Evolutionary conservation across 2,329 filamentous ascomycete genomes (phyloP).

Genomic region (Fusarium secorum): DNA sequence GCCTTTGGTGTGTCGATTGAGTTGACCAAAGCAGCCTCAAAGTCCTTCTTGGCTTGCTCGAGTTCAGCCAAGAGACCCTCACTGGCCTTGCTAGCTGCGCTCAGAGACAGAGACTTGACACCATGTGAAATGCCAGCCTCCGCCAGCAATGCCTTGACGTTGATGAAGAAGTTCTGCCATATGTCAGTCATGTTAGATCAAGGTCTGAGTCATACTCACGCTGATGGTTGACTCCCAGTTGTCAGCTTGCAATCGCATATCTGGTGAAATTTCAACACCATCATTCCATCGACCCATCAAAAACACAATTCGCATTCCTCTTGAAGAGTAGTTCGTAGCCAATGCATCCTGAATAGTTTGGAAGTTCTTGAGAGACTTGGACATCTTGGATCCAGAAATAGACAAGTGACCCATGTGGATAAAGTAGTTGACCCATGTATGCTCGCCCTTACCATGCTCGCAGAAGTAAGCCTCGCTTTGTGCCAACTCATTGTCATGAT

Average conservation of each 20-base stretch:
- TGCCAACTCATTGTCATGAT: constrained; percentile 91
- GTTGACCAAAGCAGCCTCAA: constrained; percentile 72
- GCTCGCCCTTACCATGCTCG: constrained; percentile 57
- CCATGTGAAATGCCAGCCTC: constrained; percentile 51
- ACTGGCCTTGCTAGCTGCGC: constrained; percentile 41
- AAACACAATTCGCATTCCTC: constrained; percentile 85
- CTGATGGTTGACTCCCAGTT: constrained; percentile 84
- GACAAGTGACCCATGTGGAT: constrained; percentile 89
- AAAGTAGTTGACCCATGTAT: constrained; percentile 95
- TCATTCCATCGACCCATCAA: constrained; percentile 90
- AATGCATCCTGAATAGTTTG: constrained; percentile 90
- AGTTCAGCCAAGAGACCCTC: constrained; percentile 52
- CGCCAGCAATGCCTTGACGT: constrained; percentile 61
- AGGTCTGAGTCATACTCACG: constrained; percentile 48
- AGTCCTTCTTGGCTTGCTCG: constrained; percentile 62
- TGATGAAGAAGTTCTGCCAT: constrained; percentile 64
- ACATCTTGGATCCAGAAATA: constrained; percentile 94
- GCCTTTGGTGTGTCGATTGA: constrained; percentile 87
- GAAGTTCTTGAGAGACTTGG: constrained; percentile 94
- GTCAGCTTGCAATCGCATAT: constrained; percentile 76
- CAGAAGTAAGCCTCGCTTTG: constrained; percentile 89
- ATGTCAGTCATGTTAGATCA: constrained; percentile 24
- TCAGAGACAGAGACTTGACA: constrained; percentile 51
- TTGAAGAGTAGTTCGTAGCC: constrained; percentile 72
- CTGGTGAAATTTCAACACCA: constrained; percentile 87